Evolutionary conservation across 805 yeast species (phyloP), one percentile per base, ranked within the genome.

Genomic region (Sugiyamaella marilandica): DNA sequence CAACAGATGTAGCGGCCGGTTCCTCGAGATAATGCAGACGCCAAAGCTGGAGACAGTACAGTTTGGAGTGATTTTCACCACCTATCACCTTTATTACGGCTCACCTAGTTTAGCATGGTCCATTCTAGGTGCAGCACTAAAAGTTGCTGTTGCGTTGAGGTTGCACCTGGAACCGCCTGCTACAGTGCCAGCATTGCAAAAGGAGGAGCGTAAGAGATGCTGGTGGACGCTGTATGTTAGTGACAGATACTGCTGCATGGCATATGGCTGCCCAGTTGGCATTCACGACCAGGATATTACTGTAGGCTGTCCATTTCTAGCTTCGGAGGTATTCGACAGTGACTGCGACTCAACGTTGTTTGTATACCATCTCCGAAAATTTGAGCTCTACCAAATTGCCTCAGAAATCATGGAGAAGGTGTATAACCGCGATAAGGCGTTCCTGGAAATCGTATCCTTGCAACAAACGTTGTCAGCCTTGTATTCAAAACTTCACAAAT

Each of bases 211-310:
- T 14, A 35, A 33, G 39, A 53, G 54, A 18, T 47, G 51, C 19
- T 51, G 51, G 51, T 47, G 44, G 54, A 24, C 54, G n/a, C 29
- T 51, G 26, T 51, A 51, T 48, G 52, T 51, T 48, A 48, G 53
- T 14, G 54, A 51, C 43, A 46, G 54, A 24, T 51, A 47, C 33
- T 51, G 45, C 16, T 47, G 52, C 29, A 51, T 51, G 54, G 51
- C 54, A n/a, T 51, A 51, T 47, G 54, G 54, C 11, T 48, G 51
- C 33, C 54, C 54, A 16, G 54, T 51, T 8, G 54, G 54, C 4
- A 51, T 51, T 31, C 49, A 33, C 35, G 54, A 51, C 21, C 51
- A 36, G 29, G 53, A 50, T 45, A 45, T 50, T 14, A 50, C 53
- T 7, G 53, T 45, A 10, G 36, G 37, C 7, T 50, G 45, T 26